Percentiles rank a stretch among this genome's conserved stretches.
Evolutionary conservation across 2,329 filamentous ascomycete genomes (phyloP).

Genomic region (Fusarium sublunatum): DNA sequence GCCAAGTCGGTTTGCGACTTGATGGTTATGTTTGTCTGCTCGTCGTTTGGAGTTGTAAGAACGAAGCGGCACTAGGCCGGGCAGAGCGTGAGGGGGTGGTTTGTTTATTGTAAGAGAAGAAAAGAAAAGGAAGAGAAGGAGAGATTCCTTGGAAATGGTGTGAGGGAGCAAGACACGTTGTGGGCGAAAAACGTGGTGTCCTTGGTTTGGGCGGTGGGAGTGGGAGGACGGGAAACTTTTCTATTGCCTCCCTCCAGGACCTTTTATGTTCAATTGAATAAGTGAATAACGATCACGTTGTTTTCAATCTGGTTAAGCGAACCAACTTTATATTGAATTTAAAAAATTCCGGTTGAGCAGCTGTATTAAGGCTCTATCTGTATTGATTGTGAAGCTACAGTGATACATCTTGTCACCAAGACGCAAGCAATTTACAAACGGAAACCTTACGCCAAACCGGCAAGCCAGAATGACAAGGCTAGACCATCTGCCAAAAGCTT

Average conservation of each 20-base stretch:
- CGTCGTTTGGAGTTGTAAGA: slow-evolving; percentile 2
- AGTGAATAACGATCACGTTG: neutral
- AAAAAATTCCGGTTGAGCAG: neutral
- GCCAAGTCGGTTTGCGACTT: slow-evolving; percentile 5
- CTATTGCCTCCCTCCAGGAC: slow-evolving; percentile 10
- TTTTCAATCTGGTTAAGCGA: neutral
- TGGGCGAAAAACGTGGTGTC: slow-evolving; percentile 39
- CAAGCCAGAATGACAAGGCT: slow-evolving; percentile 36
- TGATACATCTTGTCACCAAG: slow-evolving; percentile 22
- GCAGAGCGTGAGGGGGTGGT: slow-evolving; percentile 19
- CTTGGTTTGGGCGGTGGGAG: slow-evolving; percentile 37
- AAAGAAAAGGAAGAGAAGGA: slow-evolving; percentile 16
- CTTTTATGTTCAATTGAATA: slow-evolving; percentile 7
- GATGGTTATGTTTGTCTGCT: slow-evolving; percentile 6
- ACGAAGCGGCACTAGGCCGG: slow-evolving; percentile 19
- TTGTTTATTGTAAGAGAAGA: slow-evolving; percentile 9
- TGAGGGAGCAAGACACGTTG: slow-evolving; percentile 37
- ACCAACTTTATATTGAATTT: neutral
- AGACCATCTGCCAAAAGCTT: slow-evolving; percentile 34
- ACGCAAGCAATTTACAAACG: slow-evolving; percentile 38
- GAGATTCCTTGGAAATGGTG: slow-evolving; percentile 11
- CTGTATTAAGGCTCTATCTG: neutral
- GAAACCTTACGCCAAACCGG: slow-evolving; percentile 34
- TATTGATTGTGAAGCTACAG: slow-evolving; percentile 10
- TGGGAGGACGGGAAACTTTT: slow-evolving; percentile 37